Evolutionary conservation across 441 rosid species (phyloP).

Genomic region (Croton laevigatus): DNA sequence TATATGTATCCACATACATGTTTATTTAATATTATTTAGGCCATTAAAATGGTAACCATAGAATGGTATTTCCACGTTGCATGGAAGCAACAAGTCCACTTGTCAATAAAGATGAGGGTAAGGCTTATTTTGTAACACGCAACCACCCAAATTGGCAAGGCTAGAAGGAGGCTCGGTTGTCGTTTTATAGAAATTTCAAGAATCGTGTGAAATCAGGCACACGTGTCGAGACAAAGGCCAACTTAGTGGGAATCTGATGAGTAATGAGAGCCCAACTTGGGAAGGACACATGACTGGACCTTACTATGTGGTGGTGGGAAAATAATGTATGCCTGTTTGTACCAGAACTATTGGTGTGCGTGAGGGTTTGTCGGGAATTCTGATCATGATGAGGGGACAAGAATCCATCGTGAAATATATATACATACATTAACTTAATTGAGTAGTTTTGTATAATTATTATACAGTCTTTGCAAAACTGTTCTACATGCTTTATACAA

Average conservation of each 20-base stretch:
- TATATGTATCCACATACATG: neutral
- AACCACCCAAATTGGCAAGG: conserved; percentile 4
- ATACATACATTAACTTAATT: no score
- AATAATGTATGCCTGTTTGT: neutral
- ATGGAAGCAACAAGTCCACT: conserved; percentile 17
- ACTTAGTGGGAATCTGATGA: neutral
- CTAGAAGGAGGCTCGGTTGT: conserved; percentile 15
- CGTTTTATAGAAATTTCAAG: conserved; percentile 10
- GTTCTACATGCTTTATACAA: no score
- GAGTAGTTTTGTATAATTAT: no score
- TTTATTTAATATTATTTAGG: neutral
- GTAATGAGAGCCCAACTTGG: neutral
- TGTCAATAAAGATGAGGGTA: conserved; percentile 10
- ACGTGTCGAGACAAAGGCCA: conserved; percentile 11
- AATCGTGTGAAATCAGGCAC: conserved; percentile 19
- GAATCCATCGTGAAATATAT: no score
- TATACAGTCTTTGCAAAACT: no score
- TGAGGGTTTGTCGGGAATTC: no score
- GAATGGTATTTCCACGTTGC: conserved; percentile 19
- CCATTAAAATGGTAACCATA: conserved; percentile 15
- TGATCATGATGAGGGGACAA: no score
- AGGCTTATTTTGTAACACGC: conserved; percentile 16
- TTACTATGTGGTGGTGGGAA: no score
- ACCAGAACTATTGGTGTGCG: no score
- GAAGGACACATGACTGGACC: no score